Percentiles rank a stretch among this genome's conserved stretches.
Evolutionary conservation across 176 grass and related monocot genomes (phyloP).

Genomic region (Zoysia japonica): DNA sequence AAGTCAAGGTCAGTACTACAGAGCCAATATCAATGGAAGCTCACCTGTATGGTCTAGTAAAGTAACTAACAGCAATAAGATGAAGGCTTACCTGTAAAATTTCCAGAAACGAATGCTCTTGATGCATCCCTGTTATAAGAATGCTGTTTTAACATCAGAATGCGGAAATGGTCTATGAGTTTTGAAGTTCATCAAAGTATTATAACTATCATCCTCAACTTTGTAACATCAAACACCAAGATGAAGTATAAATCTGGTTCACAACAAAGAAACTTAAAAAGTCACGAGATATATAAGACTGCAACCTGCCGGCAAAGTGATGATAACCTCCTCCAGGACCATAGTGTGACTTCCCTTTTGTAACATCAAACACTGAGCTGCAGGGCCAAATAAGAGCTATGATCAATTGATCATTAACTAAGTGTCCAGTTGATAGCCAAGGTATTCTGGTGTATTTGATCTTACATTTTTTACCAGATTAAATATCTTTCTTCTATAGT

Average conservation of each 20-base stretch:
- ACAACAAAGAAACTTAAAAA: not conserved
- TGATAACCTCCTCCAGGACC: conserved; percentile 93
- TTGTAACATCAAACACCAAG: not conserved
- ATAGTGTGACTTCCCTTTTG: conserved; percentile 92
- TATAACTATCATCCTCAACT: not conserved
- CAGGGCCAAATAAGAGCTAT: conserved; percentile 12
- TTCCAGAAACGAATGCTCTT: conserved; percentile 89
- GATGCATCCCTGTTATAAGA: conserved; percentile 78
- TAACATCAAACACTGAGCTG: conserved; percentile 93
- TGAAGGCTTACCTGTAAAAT: conserved; percentile 75
- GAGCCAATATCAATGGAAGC: not conserved
- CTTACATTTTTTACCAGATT: not conserved
- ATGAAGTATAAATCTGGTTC: not conserved
- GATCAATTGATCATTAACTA: not conserved
- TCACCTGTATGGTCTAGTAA: not conserved
- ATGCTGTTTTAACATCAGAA: conserved; percentile 37
- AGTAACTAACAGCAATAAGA: not conserved
- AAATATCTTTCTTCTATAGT: not conserved
- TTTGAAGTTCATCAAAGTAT: conserved; percentile 4
- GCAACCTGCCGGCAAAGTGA: conserved; percentile 86
- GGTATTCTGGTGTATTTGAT: not conserved
- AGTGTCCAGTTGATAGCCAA: not conserved
- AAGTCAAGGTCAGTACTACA: not conserved
- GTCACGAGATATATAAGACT: not conserved
- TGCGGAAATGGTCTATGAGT: conserved; percentile 3